A percentile compares a stretch with the other conserved stretches of the same genome.
Evolutionary conservation across 2,329 filamentous ascomycete species (phyloP).

Genomic region (Aspergillus neotritici): DNA sequence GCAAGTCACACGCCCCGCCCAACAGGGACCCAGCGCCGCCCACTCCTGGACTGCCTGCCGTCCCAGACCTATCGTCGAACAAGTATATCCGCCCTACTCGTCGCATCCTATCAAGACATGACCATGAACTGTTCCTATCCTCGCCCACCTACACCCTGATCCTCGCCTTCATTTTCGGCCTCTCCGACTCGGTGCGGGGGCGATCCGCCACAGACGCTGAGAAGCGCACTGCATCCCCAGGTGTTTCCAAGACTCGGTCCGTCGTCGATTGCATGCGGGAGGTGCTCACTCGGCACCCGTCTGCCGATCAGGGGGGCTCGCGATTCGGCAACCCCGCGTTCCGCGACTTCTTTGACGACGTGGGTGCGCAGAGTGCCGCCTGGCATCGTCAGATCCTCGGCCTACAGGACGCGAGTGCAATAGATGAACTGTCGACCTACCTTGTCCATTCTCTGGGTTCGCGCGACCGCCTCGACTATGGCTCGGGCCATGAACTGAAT

Average conservation of each 20-base stretch:
- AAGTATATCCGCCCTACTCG: slow-evolving; percentile 63
- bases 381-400: slow-evolving; percentile 41
- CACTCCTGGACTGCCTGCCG: slow-evolving; percentile 67
- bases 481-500: slow-evolving; percentile 94
- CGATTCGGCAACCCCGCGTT: slow-evolving; percentile 95
- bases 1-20: slow-evolving; percentile 25
- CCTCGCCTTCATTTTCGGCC: slow-evolving; percentile 75
- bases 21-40: slow-evolving; percentile 58
- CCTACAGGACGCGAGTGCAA: slow-evolving; percentile 43
- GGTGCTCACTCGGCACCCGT: slow-evolving; percentile 64
- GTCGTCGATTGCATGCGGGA: slow-evolving; percentile 66
- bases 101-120: slow-evolving; percentile 72
- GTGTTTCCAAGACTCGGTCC: slow-evolving; percentile 58
- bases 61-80: slow-evolving; percentile 56
- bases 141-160: slow-evolving; percentile 73
- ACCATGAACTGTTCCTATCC: slow-evolving; percentile 74
- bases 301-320: slow-evolving; percentile 79
- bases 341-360: slow-evolving; percentile 63
- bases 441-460: slow-evolving; percentile 81
- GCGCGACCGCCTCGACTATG: slow-evolving; percentile 83
- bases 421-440: slow-evolving; percentile 72
- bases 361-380: slow-evolving; percentile 33
- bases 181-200: slow-evolving; percentile 73
- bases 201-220: slow-evolving; percentile 24
- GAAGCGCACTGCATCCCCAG: slow-evolving; percentile 45